Base-by-base conservation (phyloP, 371 early-diverging fungal genomes). In the Mucor saturninus region DNA sequence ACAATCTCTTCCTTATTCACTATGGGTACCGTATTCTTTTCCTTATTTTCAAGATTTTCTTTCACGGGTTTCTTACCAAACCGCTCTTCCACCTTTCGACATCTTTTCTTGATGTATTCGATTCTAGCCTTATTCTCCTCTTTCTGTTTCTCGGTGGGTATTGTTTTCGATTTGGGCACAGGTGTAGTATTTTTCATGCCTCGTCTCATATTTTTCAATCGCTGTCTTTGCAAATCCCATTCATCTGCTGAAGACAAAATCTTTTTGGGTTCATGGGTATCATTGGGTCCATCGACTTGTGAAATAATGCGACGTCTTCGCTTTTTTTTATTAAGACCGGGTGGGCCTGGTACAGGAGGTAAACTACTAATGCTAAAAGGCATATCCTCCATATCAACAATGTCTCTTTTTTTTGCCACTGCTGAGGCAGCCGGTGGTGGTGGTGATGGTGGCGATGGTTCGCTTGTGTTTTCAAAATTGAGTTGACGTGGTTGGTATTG, bases 271-370 rank as follows among this genome's bases (percentile, higher is more conserved):
- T 48, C 59, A 30, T 53, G 14, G 10, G 8, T 32, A 61, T 85
- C 87, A 9, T 55, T 65, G 9, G 77, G 72, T 3, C 88, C 87
- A 56, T 88, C 86, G 9, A 74, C 50, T 64, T 89, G 90, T 21
- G 21, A 21, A 1, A 86, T 79, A 8, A 67, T 57, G 4, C 38
- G 37, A 26, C 11, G 4, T 28, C 37, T 42, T 21, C 21, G 21
- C 46, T 54, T 42, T 39, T 37, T 50, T 11, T 26, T 26, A 35
- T 8, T 35, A 2, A 21, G 56, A 14, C n/a, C 14, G 21, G 21
- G 49, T 48, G 50, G 50, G 13, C 50, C 26, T 2, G 26, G 50
- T 6, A 11, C 56, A 3, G 70, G 76, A 21, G 73, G 76, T 21
- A 71, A 42, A 21, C 62, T 64, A 30, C 76, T 76, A 7, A 76